Conservation (phyloP, 2,329 filamentous ascomycete genomes). For the Aspergillus awamori region DNA sequence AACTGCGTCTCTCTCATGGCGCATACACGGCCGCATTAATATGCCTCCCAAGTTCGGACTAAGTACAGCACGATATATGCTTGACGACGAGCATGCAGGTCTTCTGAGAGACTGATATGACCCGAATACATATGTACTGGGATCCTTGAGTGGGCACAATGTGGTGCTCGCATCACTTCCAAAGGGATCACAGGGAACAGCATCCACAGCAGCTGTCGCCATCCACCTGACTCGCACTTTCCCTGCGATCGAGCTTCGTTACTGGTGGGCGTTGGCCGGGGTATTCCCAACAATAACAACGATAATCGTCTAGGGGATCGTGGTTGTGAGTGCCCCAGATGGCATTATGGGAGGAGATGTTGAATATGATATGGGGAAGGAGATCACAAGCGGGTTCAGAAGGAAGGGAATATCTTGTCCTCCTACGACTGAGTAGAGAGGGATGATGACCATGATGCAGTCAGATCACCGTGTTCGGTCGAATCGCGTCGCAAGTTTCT, state of each 20-base stretch:
- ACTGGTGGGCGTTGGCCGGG: slow-evolving; percentile 50
- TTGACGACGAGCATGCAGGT: slow-evolving; percentile 7
- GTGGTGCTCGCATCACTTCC: slow-evolving; percentile 11
- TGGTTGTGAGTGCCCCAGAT: slow-evolving; percentile 28
- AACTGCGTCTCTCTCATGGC: not conserved
- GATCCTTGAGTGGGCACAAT: slow-evolving; percentile 11
- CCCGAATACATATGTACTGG: slow-evolving; percentile 2
- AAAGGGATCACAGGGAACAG: slow-evolving; percentile 27
- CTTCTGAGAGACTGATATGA: not conserved
- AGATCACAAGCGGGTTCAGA: not conserved
- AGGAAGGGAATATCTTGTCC: not conserved
- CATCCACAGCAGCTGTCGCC: slow-evolving; percentile 18
- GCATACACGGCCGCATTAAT: slow-evolving; percentile 7
- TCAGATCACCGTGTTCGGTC: not conserved
- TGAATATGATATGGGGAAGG: slow-evolving; percentile 32
- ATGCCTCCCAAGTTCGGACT: slow-evolving; percentile 3
- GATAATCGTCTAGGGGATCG: slow-evolving; percentile 37
- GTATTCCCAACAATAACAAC: slow-evolving; percentile 23
- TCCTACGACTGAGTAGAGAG: slow-evolving; percentile 8
- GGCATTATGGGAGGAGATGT: slow-evolving; percentile 26
- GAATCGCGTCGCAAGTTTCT: not conserved
- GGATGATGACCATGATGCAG: not conserved
- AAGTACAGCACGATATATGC: slow-evolving; percentile 5
- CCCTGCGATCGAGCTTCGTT: slow-evolving; percentile 30
- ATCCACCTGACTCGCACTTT: slow-evolving; percentile 21